Evolutionary conservation across 805 yeast genomes (phyloP), one percentile per base, ranked within the genome.

Genomic region (Wickerhamiella lipophila): DNA sequence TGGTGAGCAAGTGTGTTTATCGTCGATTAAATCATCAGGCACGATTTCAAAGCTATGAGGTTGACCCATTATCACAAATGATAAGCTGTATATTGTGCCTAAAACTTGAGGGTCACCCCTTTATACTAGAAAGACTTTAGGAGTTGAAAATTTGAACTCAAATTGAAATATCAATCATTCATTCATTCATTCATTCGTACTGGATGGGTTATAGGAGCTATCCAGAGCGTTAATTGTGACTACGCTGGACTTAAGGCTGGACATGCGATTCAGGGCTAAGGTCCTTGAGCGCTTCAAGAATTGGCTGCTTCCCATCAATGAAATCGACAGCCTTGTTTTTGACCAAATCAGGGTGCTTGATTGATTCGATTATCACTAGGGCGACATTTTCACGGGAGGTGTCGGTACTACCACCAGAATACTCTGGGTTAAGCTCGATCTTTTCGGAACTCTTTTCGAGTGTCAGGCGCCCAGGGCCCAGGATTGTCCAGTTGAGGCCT

Each of bases 361-460:
- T 35, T 1, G 52, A 56, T 6, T 25, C 22, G 6, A 66, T 60
- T 7, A 75, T 67, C 22, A 67, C 69, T 32, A 51, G 49, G 3
- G 83, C 83, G 15, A 79, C 83, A 58, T 79, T 82, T 19, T 64
- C 76, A 52, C 83, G 69, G 11, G 58, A 56, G 2, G 54, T 60
- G 9, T 55, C 49, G 3, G 53, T 55, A 9, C 57, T 63, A n/a
- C 49, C 47, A 5, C 30, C n/a, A 27, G 6, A 7, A 3, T 11
- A 3, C 2, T 15, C 41, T n/a, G 69, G 59, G n/a, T 66, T 57
- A 26, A 56, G 34, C 29, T 55, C 56, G 25, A 76, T 64, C 46
- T 68, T 69, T 1, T 78, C 80, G 2, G 73, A 67, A 0, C 67
- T 68, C 7, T 54, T 59, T 1, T 62, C 68, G 47, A 71, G 72